A percentile compares a stretch with the other conserved stretches of the same genome.
phyloP scores from a whole-genome alignment of 352 stramenopile species.

The Globisporangium ultimum region DNA sequence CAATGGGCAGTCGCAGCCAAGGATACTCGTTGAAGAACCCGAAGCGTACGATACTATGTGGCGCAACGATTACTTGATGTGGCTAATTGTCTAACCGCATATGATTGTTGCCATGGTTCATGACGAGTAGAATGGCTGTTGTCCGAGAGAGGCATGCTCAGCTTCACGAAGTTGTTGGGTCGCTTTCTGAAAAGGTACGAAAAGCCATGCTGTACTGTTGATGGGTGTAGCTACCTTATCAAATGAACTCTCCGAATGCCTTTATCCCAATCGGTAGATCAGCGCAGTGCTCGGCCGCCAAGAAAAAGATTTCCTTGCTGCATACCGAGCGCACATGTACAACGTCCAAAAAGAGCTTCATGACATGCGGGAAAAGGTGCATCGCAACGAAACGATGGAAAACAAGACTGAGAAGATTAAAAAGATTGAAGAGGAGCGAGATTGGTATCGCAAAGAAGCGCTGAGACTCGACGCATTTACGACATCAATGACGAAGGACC shows the following conservation, averaged over 20 bases:
- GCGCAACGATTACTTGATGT: not conserved
- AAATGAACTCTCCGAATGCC: not conserved
- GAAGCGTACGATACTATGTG: slow-evolving; percentile 27
- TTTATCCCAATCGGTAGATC: slow-evolving; percentile 37
- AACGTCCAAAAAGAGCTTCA: slow-evolving; percentile 94
- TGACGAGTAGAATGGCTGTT: slow-evolving; percentile 53
- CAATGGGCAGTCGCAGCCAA: slow-evolving; percentile 7
- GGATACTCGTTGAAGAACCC: slow-evolving; percentile 32
- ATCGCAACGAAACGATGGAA: slow-evolving; percentile 85
- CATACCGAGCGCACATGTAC: slow-evolving; percentile 95
- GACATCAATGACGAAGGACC: slow-evolving; percentile 89
- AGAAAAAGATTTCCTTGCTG: slow-evolving; percentile 91
- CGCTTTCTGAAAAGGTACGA: slow-evolving; percentile 75
- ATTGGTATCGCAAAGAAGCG: slow-evolving; percentile 92
- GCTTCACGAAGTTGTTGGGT: slow-evolving; percentile 76
- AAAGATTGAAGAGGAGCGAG: slow-evolving; percentile 91
- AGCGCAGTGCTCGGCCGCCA: slow-evolving; percentile 87
- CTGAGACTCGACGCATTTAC: slow-evolving; percentile 90
- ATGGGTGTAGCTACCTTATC: not conserved
- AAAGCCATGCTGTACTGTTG: not conserved
- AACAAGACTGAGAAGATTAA: slow-evolving; percentile 91
- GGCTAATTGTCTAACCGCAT: not conserved
- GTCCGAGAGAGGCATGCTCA: slow-evolving; percentile 80
- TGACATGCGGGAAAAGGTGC: slow-evolving; percentile 86
- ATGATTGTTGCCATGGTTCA: not conserved